phyloP scores from a whole-genome alignment of 768 basidiomycete genomes.

The Leucosporidium yakuticum region DNA sequence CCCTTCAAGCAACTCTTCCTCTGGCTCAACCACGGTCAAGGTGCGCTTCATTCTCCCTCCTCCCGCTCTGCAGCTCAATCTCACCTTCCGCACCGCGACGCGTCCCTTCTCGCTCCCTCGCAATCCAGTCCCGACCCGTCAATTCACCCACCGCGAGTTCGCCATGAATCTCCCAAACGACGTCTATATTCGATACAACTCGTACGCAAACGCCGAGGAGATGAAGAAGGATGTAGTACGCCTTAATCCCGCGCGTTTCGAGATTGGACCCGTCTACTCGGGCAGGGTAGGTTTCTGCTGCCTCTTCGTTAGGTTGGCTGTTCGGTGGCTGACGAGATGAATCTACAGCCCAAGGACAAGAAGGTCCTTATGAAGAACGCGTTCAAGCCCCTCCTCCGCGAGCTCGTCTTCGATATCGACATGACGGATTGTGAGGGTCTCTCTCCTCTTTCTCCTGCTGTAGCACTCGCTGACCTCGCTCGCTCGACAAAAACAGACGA shows the following conservation, averaged over 20 bases:
- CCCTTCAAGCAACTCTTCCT: slow-evolving; percentile 89
- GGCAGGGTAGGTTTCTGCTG: slow-evolving; percentile 58
- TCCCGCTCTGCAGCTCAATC: neutral
- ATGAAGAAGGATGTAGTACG: slow-evolving; percentile 82
- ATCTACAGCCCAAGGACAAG: slow-evolving; percentile 86
- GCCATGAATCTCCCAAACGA: slow-evolving; percentile 87
- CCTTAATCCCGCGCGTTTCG: slow-evolving; percentile 85
- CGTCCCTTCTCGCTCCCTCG: slow-evolving; percentile 1
- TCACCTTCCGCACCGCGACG: neutral
- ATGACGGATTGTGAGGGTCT: slow-evolving; percentile 76
- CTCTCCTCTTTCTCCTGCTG: no score
- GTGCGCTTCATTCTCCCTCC: slow-evolving; percentile 38
- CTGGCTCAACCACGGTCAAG: slow-evolving; percentile 90
- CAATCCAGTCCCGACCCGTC: slow-evolving; percentile 53
- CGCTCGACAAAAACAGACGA: slow-evolving; percentile 52
- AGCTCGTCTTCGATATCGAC: slow-evolving; percentile 98
- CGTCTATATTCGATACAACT: slow-evolving; percentile 90
- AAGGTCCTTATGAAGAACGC: slow-evolving; percentile 67
- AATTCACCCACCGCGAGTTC: slow-evolving; percentile 91
- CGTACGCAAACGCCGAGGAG: slow-evolving; percentile 75
- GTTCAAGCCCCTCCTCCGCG: slow-evolving; percentile 71
- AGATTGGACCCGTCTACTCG: slow-evolving; percentile 91
- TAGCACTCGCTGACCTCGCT: neutral
- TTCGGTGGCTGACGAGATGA: no score
- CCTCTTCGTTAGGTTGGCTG: neutral